These are phyloP conservation scores for Aureobasidium sp. DNA, from an alignment of 2,329 filamentous ascomycete genomes.

Conservation along the genomic window DNA sequence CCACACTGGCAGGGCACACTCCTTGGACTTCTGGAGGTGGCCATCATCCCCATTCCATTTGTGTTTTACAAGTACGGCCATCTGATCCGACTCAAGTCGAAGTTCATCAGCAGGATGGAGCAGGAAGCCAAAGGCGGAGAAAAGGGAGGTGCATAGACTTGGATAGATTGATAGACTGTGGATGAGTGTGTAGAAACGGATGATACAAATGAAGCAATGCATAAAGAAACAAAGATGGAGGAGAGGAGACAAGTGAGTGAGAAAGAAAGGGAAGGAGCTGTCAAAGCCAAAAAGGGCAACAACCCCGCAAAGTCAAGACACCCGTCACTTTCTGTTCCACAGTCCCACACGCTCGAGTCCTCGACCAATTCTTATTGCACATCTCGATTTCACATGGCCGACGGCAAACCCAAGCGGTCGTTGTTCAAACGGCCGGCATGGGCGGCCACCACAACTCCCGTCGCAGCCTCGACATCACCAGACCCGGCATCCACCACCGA, in stretches of 20 bases:
- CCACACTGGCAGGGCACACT: slow-evolving; percentile 31
- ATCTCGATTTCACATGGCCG: slow-evolving; percentile 1
- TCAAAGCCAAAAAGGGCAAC: neutral
- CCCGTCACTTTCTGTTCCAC: slow-evolving; percentile 5
- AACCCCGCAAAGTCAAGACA: neutral
- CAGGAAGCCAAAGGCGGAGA: slow-evolving; percentile 1
- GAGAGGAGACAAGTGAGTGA: neutral
- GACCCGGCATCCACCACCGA: slow-evolving; percentile 17
- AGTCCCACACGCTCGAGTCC: neutral
- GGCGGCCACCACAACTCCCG: neutral
- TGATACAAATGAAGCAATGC: too few relatives aligned
- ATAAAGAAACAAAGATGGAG: neutral
- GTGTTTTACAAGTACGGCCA: slow-evolving; percentile 38
- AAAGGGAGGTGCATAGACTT: neutral
- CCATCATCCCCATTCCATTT: slow-evolving; percentile 36
- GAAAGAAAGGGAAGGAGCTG: neutral
- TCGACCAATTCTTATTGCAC: neutral
- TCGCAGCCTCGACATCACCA: slow-evolving; percentile 2
- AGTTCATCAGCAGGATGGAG: slow-evolving; percentile 15
- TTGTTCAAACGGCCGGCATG: slow-evolving; percentile 19
- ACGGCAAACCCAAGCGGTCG: slow-evolving; percentile 14
- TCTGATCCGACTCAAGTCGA: slow-evolving; percentile 26
- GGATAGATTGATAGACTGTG: neutral
- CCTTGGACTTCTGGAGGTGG: slow-evolving; percentile 27
- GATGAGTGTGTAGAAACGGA: neutral